These are phyloP conservation scores for Cenchrus fungigraminus DNA, from an alignment of 176 grass and related monocot genomes.

Conservation along the genomic window DNA sequence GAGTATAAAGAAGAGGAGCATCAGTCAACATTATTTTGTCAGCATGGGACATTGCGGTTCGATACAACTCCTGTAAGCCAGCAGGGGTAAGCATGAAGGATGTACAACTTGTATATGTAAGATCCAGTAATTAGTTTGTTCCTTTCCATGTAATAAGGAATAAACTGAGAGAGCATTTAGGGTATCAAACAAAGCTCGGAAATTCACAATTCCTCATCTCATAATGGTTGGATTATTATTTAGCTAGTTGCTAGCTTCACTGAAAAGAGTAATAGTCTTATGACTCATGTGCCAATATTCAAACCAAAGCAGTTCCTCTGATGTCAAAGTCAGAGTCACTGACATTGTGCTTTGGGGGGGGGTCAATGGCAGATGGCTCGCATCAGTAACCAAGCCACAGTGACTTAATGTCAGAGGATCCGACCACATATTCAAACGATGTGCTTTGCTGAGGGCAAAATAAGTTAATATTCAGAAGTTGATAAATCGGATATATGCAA, in stretches of 20 bases:
- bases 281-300: slow-evolving; percentile 11
- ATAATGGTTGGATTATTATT: slow-evolving; percentile 1
- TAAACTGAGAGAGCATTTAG: slow-evolving; percentile 23
- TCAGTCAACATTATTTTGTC: slow-evolving; percentile 96
- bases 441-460: slow-evolving; percentile 7
- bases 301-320: background rate
- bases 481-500: background rate
- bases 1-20: slow-evolving; percentile 88
- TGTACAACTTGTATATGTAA: slow-evolving; percentile 20
- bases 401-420: background rate
- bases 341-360: background rate
- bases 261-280: slow-evolving; percentile 6
- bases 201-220: slow-evolving; percentile 1
- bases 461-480: background rate
- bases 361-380: background rate
- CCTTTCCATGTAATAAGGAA: slow-evolving; percentile 15
- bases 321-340: background rate
- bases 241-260: slow-evolving; percentile 4
- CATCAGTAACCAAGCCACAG: background rate
- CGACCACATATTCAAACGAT: slow-evolving; percentile 14
- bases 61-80: slow-evolving; percentile 36
- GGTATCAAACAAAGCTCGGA: background rate
- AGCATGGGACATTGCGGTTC: slow-evolving; percentile 58
- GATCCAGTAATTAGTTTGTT: slow-evolving; percentile 22
- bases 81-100: slow-evolving; percentile 25